phyloP scores from a whole-genome alignment of 148 eudicot genomes.

The Chenopodium formosanum region DNA sequence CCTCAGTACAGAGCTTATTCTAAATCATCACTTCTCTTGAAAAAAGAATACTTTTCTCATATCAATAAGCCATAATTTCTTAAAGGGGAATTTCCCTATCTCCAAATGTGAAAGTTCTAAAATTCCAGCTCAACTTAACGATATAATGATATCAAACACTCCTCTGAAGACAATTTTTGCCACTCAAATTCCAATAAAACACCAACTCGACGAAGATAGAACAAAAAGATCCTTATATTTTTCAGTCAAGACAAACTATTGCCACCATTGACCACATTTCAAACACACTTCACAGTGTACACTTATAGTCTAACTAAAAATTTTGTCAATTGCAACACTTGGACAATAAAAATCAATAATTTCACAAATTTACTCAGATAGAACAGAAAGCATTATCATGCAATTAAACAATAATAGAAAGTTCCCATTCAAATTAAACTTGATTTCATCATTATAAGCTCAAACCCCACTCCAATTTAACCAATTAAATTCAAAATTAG shows the following conservation, averaged over 20 bases:
- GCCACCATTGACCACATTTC: background rate
- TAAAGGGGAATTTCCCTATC: background rate
- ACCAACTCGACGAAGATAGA: background rate
- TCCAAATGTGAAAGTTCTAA: background rate
- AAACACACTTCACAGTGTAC: background rate
- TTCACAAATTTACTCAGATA: background rate
- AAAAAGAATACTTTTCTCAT: background rate
- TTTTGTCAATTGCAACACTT: background rate
- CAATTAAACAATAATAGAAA: too few species aligned
- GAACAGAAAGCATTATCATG: background rate
- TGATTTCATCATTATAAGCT: background rate
- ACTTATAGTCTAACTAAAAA: background rate
- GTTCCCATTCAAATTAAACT: background rate
- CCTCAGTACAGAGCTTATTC: too few species aligned
- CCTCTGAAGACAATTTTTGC: background rate
- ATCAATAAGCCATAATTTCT: background rate
- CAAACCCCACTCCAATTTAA: background rate
- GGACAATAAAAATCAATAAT: background rate
- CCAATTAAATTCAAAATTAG: background rate
- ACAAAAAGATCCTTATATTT: background rate
- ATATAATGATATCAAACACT: background rate
- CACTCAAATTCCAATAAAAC: background rate
- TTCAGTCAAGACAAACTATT: background rate
- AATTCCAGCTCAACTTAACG: background rate
- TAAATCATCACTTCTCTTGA: too few species aligned